phyloP scores from a whole-genome alignment of 441 rosid species.

The Populus tomentosa region DNA sequence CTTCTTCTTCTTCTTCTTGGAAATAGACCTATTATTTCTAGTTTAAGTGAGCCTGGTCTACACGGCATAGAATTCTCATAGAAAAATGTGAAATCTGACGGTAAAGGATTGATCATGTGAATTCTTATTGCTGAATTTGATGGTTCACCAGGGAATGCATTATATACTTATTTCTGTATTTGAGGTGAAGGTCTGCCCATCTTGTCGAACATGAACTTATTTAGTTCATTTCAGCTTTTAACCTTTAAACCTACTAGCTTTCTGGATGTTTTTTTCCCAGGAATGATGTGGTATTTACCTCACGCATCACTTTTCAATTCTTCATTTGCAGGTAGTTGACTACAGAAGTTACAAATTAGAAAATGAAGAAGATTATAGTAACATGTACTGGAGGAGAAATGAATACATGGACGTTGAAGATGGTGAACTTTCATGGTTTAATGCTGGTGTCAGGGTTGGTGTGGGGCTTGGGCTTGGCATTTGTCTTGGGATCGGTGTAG shows the following conservation, averaged over 20 bases:
- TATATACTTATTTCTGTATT: neutral
- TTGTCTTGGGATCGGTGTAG: conserved; percentile 74
- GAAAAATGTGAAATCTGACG: neutral
- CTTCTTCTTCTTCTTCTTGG: neutral
- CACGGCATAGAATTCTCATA: neutral
- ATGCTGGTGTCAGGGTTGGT: conserved; percentile 46
- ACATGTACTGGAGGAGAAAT: conserved; percentile 65
- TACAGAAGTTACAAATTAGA: conserved; percentile 49
- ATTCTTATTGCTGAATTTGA: neutral
- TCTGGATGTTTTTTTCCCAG: neutral
- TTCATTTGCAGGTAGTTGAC: conserved; percentile 36
- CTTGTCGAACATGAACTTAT: neutral
- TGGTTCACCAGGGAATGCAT: neutral
- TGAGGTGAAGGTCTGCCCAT: neutral
- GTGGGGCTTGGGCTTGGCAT: conserved; percentile 91
- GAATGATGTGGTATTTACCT: neutral
- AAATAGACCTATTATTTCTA: neutral
- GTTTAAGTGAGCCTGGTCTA: neutral
- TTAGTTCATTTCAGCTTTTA: neutral
- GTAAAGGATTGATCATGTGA: neutral
- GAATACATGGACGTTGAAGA: conserved; percentile 58
- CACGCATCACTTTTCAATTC: conserved; percentile 1
- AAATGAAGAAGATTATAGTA: conserved; percentile 48
- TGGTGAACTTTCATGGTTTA: conserved; percentile 66
- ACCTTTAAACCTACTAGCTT: neutral